Conservation (phyloP, 2,329 filamentous ascomycete genomes). For the Colletotrichum somersetense region DNA sequence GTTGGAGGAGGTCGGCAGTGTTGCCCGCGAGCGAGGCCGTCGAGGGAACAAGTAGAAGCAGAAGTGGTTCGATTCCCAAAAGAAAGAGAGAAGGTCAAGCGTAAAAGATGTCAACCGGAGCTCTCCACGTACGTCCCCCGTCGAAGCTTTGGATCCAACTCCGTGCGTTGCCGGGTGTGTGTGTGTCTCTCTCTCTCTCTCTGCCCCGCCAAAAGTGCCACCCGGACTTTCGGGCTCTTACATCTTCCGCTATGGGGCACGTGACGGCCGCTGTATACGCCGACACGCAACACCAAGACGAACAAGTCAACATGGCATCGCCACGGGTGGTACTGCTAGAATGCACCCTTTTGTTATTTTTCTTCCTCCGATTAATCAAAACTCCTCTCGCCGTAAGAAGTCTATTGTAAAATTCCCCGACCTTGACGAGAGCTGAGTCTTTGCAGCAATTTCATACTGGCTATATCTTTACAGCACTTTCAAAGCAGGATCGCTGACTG, state of each 20-base stretch:
- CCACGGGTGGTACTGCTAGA: too few species aligned
- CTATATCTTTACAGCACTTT: neutral
- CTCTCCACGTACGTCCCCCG: constrained; percentile 36
- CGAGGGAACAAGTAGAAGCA: neutral
- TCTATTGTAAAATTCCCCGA: neutral
- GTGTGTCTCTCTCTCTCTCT: neutral
- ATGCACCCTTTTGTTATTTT: too few species aligned
- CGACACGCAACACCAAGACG: neutral
- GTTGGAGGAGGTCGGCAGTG: neutral
- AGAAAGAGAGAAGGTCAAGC: neutral
- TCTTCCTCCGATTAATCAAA: too few species aligned
- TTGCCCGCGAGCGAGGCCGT: too few species aligned
- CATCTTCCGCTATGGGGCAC: neutral
- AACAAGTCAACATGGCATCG: neutral
- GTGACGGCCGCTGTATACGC: neutral
- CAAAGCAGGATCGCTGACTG: neutral
- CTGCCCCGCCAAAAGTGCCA: constrained; percentile 13
- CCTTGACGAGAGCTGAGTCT: neutral
- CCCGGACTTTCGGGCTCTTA: neutral
- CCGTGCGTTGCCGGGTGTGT: constrained; percentile 6
- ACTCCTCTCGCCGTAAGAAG: neutral
- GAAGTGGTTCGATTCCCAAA: neutral
- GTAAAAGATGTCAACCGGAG: constrained; percentile 9
- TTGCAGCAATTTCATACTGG: neutral
- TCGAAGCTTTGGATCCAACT: constrained; percentile 7